These are phyloP conservation scores for Gigaspora rosea DNA, from an alignment of 192 early-diverging fungal genomes.

Conservation along the genomic window DNA sequence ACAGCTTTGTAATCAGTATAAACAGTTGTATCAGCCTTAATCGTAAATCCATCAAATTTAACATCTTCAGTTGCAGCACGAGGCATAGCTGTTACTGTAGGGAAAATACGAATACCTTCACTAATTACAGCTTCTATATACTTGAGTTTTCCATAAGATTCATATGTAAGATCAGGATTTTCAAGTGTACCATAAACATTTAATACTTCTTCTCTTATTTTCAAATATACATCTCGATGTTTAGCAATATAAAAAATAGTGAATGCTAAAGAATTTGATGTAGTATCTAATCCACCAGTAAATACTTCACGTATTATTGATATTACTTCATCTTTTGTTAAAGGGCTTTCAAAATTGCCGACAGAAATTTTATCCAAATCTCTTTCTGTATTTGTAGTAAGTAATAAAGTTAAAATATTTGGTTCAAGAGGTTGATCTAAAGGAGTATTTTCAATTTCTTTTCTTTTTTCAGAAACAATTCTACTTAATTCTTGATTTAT, in stretches of 20 bases:
- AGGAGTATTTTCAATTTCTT: too few relatives aligned
- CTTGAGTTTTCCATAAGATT: constrained; percentile 6
- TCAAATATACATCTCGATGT: neutral
- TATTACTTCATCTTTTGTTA: neutral
- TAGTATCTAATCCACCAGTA: constrained; percentile 7
- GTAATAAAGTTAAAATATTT: too few relatives aligned
- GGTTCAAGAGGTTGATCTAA: too few relatives aligned
- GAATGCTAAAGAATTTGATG: neutral
- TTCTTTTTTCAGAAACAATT: neutral
- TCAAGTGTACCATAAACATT: neutral
- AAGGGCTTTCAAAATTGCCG: neutral
- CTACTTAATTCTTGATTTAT: neutral
- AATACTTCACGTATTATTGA: neutral
- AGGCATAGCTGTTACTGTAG: neutral
- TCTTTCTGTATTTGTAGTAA: neutral
- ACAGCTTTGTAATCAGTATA: neutral
- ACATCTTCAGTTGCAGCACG: neutral
- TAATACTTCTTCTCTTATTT: neutral
- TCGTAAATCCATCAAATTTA: constrained; percentile 3
- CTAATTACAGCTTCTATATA: constrained; percentile 17
- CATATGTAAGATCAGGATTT: neutral
- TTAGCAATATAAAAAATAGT: constrained; percentile 2
- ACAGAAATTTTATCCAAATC: neutral
- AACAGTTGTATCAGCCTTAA: neutral
- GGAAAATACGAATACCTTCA: neutral